phyloP scores from a whole-genome alignment of 2,329 filamentous ascomycete species.

The Aspergillus fumigatiaffinis region DNA sequence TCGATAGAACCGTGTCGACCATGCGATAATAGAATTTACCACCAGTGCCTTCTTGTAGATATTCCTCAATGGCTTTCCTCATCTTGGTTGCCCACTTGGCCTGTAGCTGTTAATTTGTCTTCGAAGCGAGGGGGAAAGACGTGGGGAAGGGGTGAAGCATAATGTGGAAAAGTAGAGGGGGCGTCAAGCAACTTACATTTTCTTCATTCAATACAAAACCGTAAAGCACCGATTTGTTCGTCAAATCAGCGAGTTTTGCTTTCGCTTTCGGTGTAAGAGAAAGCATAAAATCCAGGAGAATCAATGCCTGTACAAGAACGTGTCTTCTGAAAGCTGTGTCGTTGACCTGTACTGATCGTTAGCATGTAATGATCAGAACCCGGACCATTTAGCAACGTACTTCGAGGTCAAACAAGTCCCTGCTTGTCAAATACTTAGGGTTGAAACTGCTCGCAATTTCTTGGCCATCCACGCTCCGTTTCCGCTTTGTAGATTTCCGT shows the following conservation, averaged over 20 bases:
- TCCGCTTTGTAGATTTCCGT: constrained; percentile 66
- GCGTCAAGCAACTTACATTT: constrained; percentile 55
- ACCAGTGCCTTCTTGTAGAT: constrained; percentile 74
- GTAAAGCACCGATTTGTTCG: constrained; percentile 88
- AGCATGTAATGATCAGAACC: constrained; percentile 16
- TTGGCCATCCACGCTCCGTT: constrained; percentile 58
- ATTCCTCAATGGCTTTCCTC: constrained; percentile 73
- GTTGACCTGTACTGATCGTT: constrained; percentile 60
- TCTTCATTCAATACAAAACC: constrained; percentile 74
- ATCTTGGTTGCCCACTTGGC: constrained; percentile 79
- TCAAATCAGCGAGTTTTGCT: constrained; percentile 67
- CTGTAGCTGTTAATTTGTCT: constrained; percentile 40
- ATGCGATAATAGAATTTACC: constrained; percentile 94
- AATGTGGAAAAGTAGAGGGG: not conserved
- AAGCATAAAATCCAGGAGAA: constrained; percentile 91
- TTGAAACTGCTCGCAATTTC: constrained; percentile 77
- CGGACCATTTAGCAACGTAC: constrained; percentile 43
- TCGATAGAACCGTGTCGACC: constrained; percentile 90
- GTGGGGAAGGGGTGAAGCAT: not conserved
- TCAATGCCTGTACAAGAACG: constrained; percentile 90
- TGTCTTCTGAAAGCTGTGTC: constrained; percentile 92
- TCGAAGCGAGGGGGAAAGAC: not conserved
- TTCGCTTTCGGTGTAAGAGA: constrained; percentile 80
- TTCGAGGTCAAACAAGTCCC: constrained; percentile 93
- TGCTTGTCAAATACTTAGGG: constrained; percentile 96